phyloP scores from a whole-genome alignment of 2,329 filamentous ascomycete species.

The Dactylellina leptospora region DNA sequence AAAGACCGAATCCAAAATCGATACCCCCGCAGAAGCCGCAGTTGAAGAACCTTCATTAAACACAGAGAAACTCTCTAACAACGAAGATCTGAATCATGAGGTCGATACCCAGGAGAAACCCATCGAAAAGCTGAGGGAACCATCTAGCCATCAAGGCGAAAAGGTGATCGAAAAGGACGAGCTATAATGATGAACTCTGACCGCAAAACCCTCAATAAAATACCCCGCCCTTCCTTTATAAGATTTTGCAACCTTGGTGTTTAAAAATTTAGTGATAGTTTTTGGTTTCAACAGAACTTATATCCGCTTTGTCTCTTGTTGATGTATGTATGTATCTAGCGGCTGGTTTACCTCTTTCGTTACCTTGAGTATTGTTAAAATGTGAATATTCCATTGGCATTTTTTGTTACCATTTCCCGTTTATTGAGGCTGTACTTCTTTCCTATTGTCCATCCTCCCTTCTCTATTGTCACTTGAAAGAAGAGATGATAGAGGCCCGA shows the following conservation, averaged over 20 bases:
- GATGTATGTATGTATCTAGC: slow-evolving; percentile 52
- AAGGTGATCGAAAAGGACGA: slow-evolving; percentile 28
- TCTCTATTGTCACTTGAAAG: neutral
- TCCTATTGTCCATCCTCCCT: neutral
- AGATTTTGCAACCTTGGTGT: slow-evolving; percentile 13
- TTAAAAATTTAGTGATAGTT: neutral
- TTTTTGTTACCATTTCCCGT: slow-evolving; percentile 1
- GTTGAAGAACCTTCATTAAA: slow-evolving; percentile 38
- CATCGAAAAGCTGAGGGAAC: neutral
- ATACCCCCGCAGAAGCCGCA: slow-evolving; percentile 30
- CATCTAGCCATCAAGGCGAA: neutral
- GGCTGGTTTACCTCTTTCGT: slow-evolving; percentile 33
- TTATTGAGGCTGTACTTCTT: neutral
- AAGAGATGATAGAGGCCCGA: too few relatives aligned
- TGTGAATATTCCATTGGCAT: slow-evolving; percentile 28
- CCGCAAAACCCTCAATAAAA: neutral
- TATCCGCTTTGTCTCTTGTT: slow-evolving; percentile 12
- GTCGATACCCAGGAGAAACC: slow-evolving; percentile 9
- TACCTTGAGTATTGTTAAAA: slow-evolving; percentile 10
- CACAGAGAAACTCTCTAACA: neutral
- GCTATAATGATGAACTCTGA: slow-evolving; percentile 21
- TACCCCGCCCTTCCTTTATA: neutral
- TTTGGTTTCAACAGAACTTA: slow-evolving; percentile 7
- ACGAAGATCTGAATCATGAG: slow-evolving; percentile 4
- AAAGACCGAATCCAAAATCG: slow-evolving; percentile 31